A percentile compares a stretch with the other conserved stretches of the same genome.
phyloP scores from a whole-genome alignment of 2,329 filamentous ascomycete genomes.

The Capronia epimyces region DNA sequence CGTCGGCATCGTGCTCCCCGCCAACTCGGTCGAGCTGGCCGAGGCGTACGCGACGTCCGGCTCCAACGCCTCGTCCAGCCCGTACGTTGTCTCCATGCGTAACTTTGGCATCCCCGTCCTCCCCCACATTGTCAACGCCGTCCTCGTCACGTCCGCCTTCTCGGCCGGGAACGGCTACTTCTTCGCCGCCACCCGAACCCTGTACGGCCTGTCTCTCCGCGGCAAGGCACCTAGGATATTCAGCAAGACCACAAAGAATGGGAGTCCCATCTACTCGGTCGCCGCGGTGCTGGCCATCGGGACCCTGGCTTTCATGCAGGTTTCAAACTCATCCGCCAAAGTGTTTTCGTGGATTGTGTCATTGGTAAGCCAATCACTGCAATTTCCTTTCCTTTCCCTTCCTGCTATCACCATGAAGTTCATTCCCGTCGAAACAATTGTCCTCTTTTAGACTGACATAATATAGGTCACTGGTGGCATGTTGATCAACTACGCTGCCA shows the following conservation, averaged over 20 bases:
- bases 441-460: too few species aligned
- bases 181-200: conserved; percentile 49
- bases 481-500: conserved; percentile 56
- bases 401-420: too few species aligned
- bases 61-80: conserved; percentile 52
- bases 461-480: conserved; percentile 5
- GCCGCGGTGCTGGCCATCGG: conserved; percentile 50
- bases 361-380: too few species aligned
- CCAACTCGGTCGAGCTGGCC: conserved; percentile 55
- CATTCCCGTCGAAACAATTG: too few species aligned
- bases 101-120: conserved; percentile 51
- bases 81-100: conserved; percentile 59
- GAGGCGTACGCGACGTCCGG: conserved; percentile 41
- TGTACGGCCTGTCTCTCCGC: conserved; percentile 51
- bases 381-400: too few species aligned
- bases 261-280: conserved; percentile 58
- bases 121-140: conserved; percentile 55
- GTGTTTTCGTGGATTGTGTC: conserved; percentile 52
- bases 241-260: conserved; percentile 54
- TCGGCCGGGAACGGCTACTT: conserved; percentile 54
- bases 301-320: conserved; percentile 50
- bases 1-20: conserved; percentile 64
- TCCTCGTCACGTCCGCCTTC: conserved; percentile 51
- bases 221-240: conserved; percentile 52
- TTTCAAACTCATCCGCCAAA: conserved; percentile 44